phyloP scores from a whole-genome alignment of 768 basidiomycete species.

The Leccinum truebloodii region DNA sequence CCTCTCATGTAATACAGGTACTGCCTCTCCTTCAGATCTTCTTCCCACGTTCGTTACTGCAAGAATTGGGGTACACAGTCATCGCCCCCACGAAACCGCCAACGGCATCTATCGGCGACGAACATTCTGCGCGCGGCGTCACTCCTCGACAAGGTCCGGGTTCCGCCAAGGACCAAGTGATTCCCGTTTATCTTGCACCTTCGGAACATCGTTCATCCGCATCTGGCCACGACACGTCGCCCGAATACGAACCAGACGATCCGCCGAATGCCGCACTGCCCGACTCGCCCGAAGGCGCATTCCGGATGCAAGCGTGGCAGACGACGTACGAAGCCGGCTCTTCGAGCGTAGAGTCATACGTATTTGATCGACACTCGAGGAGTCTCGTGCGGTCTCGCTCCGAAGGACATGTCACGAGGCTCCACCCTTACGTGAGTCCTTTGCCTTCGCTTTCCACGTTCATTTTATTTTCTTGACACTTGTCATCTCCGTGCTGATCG shows the following conservation, averaged over 20 bases:
- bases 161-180: slow-evolving; percentile 26
- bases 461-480: not conserved
- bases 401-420: slow-evolving; percentile 24
- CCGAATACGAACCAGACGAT: slow-evolving; percentile 43
- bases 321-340: slow-evolving; percentile 11
- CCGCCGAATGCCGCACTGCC: slow-evolving; percentile 11
- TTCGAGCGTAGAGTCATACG: slow-evolving; percentile 21
- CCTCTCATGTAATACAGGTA: not conserved
- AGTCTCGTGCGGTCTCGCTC: slow-evolving; percentile 32
- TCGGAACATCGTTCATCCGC: slow-evolving; percentile 22
- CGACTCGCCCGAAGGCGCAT: slow-evolving; percentile 25
- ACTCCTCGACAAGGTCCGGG: slow-evolving; percentile 11
- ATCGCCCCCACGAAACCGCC: slow-evolving; percentile 34
- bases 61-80: slow-evolving; percentile 59
- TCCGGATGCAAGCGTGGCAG: slow-evolving; percentile 29
- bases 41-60: slow-evolving; percentile 72
- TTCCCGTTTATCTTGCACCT: slow-evolving; percentile 24
- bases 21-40: slow-evolving; percentile 51
- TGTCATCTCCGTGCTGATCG: slow-evolving; percentile 10
- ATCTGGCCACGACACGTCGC: slow-evolving; percentile 34
- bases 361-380: slow-evolving; percentile 32
- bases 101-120: slow-evolving; percentile 22
- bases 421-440: slow-evolving; percentile 32
- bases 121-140: not conserved
- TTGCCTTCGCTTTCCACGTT: not conserved